A percentile compares a stretch with the other conserved stretches of the same genome.
These are phyloP conservation scores for Madurella mycetomatis DNA, from an alignment of 2,329 filamentous ascomycete species.

Conservation along the genomic window DNA sequence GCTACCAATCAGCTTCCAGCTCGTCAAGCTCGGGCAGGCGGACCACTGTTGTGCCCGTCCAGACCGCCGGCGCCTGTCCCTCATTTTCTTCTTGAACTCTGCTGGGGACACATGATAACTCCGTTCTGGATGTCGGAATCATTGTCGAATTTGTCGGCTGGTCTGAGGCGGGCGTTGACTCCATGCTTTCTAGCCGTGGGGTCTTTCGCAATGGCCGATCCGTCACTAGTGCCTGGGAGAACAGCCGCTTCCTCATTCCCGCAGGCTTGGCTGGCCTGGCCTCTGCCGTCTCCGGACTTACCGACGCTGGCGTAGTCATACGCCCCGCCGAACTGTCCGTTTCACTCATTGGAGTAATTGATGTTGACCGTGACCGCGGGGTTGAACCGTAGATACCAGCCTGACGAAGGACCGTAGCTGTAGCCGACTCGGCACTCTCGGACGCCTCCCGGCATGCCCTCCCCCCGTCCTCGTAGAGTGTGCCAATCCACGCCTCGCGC, in stretches of 20 bases:
- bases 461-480: conserved; percentile 30
- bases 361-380: neutral
- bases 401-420: too few relatives aligned
- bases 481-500: conserved; percentile 51
- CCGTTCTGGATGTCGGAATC: neutral
- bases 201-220: neutral
- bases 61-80: neutral
- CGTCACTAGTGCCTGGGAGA: neutral
- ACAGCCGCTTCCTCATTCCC: neutral
- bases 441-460: neutral
- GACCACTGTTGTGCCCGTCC: conserved; percentile 1
- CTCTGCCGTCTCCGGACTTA: neutral
- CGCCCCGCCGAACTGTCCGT: neutral
- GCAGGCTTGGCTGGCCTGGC: neutral
- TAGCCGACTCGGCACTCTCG: neutral
- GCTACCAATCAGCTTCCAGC: neutral
- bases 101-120: neutral
- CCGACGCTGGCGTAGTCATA: neutral
- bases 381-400: too few relatives aligned
- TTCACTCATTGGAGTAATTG: neutral
- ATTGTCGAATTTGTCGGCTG: neutral
- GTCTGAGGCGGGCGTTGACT: neutral
- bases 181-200: neutral
- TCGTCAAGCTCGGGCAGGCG: neutral
- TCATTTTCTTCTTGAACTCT: neutral